Conservation (phyloP, 2,329 filamentous ascomycete species). For the Neonectria faginata region DNA sequence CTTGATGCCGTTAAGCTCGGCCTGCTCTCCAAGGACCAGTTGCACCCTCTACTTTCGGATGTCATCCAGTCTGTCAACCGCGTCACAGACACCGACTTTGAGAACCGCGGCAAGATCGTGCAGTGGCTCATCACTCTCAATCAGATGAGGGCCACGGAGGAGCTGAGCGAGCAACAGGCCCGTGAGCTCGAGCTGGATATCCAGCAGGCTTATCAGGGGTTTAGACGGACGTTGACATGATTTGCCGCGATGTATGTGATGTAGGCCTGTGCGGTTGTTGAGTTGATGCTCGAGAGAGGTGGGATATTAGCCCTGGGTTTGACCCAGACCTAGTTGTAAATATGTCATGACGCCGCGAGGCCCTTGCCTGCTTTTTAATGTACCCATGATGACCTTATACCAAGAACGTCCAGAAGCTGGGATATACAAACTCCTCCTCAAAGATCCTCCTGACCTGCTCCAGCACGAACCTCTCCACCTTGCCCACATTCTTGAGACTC, state of each 20-base stretch:
- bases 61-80: slow-evolving; percentile 98
- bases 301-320: slow-evolving; percentile 25
- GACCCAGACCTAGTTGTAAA: slow-evolving; percentile 10
- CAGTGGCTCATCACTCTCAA: slow-evolving; percentile 98
- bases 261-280: neutral
- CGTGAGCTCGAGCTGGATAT: slow-evolving; percentile 93
- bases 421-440: slow-evolving; percentile 98
- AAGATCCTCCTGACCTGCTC: slow-evolving; percentile 98
- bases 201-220: slow-evolving; percentile 92
- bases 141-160: slow-evolving; percentile 96
- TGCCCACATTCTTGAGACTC: slow-evolving; percentile 97
- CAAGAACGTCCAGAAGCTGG: slow-evolving; percentile 97
- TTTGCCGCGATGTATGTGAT: neutral
- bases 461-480: slow-evolving; percentile 96
- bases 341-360: slow-evolving; percentile 16
- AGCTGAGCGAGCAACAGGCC: slow-evolving; percentile 86
- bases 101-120: slow-evolving; percentile 95
- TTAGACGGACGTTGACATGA: slow-evolving; percentile 81
- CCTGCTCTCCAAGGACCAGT: slow-evolving; percentile 91
- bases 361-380: slow-evolving; percentile 33
- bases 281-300: slow-evolving; percentile 7
- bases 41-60: slow-evolving; percentile 95
- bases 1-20: slow-evolving; percentile 94
- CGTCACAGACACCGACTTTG: slow-evolving; percentile 94
- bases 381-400: slow-evolving; percentile 64